Base-by-base conservation (phyloP, 441 rosid genomes). In the Jatropha multifida region DNA sequence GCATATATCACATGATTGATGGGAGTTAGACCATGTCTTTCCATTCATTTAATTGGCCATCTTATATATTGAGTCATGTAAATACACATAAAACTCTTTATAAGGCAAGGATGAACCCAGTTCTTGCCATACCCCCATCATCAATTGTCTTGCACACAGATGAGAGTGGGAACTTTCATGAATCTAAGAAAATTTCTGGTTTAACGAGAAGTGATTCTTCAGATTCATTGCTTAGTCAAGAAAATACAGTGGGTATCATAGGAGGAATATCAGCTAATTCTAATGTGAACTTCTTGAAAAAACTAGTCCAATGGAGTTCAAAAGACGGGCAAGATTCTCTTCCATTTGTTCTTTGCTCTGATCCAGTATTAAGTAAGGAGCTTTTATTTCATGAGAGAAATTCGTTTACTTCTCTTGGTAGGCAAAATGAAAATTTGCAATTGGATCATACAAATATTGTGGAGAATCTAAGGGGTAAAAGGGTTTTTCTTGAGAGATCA, bases 341-440 rank as follows among this genome's bases (percentile, higher is more conserved):
- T 65, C 93, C 98, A 26, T 89, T 89, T 7, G 82, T 90, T 73
- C 85, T 90, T 68, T 88, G 91, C 81, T 88, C 90, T 37, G 94
- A 91, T 83, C 95, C 98, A 6, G 74, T 40, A 11, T 79, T 92
- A 78, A 89, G 67, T 73, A 84, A 82, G 70, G 88, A 89, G 79
- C 89, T 88, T 65, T 65, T 78, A 42, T 78, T 54, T n/a, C 81
- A 84, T 51, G 86, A 87, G 72, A 85, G 73, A 55, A 77, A 74
- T 74, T 80, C 82, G 9, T 79, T 83, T 68, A 81, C 84, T 73
- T 84, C 68, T 54, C 75, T 74, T 9, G 72, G 72, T 46, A 48
- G 83, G 80, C 81, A 78, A 73, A 72, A 64, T 73, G 81, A 78
- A 56, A 18, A 10, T 32, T 71, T 68, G 11, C 73, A 76, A 54